A percentile compares a stretch with the other conserved stretches of the same genome.
Conservation (phyloP, 2,329 filamentous ascomycete species). For the Escovopsis sp. region DNA sequence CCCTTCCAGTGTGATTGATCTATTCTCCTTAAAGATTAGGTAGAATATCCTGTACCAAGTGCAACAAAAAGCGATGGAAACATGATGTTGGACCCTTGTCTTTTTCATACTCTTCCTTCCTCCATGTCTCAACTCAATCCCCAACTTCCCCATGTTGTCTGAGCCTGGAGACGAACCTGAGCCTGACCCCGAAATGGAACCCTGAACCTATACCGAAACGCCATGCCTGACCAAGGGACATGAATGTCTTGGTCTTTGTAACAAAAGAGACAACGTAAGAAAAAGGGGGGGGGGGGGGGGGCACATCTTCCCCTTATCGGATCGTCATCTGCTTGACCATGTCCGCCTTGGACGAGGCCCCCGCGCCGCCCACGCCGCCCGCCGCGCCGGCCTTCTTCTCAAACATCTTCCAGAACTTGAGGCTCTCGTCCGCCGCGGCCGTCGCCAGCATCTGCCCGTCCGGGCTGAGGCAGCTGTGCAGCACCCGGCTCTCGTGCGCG, state of each 20-base stretch:
- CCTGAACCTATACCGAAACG: too few relatives aligned
- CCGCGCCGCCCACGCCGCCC: constrained; percentile 48
- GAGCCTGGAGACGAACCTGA: too few relatives aligned
- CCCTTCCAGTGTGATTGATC: too few relatives aligned
- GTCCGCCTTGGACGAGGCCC: constrained; percentile 62
- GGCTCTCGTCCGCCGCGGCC: constrained; percentile 84
- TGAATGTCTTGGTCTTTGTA: too few relatives aligned
- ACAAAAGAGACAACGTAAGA: too few relatives aligned
- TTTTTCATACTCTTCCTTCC: too few relatives aligned
- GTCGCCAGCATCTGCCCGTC: constrained; percentile 97
- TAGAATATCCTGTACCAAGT: constrained; percentile 1
- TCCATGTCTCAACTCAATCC: too few relatives aligned
- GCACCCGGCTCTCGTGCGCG: constrained; percentile 87
- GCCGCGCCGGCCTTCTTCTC: constrained; percentile 84
- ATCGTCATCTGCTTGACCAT: constrained; percentile 95
- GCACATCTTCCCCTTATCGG: constrained; percentile 36
- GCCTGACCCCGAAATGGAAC: too few relatives aligned
- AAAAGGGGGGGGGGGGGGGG: too few relatives aligned
- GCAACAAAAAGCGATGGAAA: constrained; percentile 2
- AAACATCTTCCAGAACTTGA: constrained; percentile 99
- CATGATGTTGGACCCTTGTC: background rate
- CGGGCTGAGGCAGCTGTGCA: constrained; percentile 92
- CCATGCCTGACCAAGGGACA: too few relatives aligned
- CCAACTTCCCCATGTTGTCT: too few relatives aligned
- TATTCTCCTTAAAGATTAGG: too few relatives aligned